Evolutionary conservation across 352 stramenopile species (phyloP), one percentile per base, ranked within the genome.

Genomic region (Pythium biforme): DNA sequence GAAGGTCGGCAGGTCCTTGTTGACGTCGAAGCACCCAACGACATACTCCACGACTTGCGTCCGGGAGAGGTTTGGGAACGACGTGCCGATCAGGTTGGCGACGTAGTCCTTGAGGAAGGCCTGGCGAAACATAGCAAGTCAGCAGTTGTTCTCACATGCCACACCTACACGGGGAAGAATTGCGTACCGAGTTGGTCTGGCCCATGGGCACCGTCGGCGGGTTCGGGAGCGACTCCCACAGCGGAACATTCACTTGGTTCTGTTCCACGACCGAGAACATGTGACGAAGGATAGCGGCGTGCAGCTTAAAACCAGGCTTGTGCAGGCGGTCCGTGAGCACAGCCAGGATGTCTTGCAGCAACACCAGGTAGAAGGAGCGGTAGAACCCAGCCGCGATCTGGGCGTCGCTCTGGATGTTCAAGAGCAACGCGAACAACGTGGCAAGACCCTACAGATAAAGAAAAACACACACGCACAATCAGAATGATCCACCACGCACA

Each of bases 251-350:
- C 25, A 99, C 94, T 70, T 98, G 94, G 64, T 98, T 97, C 61
- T 86, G 95, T 75, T 99, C 90, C 27, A 99, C 94, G 14, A 99
- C 88, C 47, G 96, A 81, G 74, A 99, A 99, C 89, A 99, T 98
- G 71, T 98, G 88, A 68, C 95, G 89, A 46, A 99, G 81, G 26
- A 99, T 92, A 22, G 94, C 97, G 0, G 96, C 94, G 72, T 99
- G 97, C 78, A 99, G 94, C 78, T 98, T 98, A 75, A 99, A 99
- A 14, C 96, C 96, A 37, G 94, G 97, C 81, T 99, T 99, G 79
- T 99, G 98, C 47, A 99, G 82, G 14, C 97, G 88, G 70, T 99
- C 98, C 15, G 98, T 99, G 73, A 99, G 84, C 22, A 99, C 96
- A 9, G 93, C 92, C 59, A 99, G 84, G 19, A 99, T 97, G 70